Evolutionary conservation across 768 basidiomycete species (phyloP), one percentile per base, ranked within the genome.

Genomic region (Russula foetens): DNA sequence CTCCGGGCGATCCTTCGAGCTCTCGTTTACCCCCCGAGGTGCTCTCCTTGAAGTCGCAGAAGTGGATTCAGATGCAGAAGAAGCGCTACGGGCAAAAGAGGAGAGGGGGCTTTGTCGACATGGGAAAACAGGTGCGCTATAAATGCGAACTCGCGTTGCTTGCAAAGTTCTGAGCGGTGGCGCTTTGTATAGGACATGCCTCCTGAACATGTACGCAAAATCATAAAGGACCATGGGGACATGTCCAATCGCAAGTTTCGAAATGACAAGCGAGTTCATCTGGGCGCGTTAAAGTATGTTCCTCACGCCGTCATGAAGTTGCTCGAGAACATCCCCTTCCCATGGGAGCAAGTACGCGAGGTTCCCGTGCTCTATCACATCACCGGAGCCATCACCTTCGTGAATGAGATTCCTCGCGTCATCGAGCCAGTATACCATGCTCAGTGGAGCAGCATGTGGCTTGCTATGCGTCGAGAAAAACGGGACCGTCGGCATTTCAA

Each of bases 381-480:
- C 69, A 98, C 97, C 9, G 97, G 97, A 65, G 97, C 97, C 43
- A 99, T 99, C 75, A 98, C 97, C 2, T 99, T 99, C 69, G 97
- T 99, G 67, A 98, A 98, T 76, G 94, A 98, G 73, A 89, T 98
- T 41, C 97, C 97, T 45, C 88, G 92, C 49, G 84, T 99, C 67
- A 90, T 98, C 63, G 97, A 98, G 72, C 97, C 97, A 7, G 84
- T 99, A 11, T 98, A 97, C 74, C 97, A 99, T 72, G 93, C 97
- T 1, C 97, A 98, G 69, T 99, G 97, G 97, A 95, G 92, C 71
- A 90, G 92, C 6, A 99, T 99, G 97, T 99, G 97, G 97, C 78
- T 99, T 48, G 96, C 97, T 12, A 99, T 99, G 97, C 82, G 97
- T 62, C 79, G 97, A 63, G 97, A 99, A 76, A 99, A 99, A 79